Base-by-base conservation (phyloP, 306 rosid genomes). In the Citrullus mucosospermus region DNA sequence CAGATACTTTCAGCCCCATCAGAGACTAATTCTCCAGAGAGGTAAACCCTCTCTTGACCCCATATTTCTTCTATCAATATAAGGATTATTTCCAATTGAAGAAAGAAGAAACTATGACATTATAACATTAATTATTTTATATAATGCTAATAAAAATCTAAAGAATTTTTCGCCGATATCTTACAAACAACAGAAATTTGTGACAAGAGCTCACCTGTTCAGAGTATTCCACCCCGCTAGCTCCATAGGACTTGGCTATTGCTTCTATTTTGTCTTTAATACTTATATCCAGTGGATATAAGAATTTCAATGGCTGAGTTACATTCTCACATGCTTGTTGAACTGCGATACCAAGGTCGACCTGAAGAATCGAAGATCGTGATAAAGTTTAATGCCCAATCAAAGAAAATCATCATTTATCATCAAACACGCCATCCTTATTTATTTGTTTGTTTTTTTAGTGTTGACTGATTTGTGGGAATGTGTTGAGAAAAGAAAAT, bases 181-280 rank as follows among this genome's bases (percentile, higher is more conserved):
- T 20, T 76, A 58, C 25, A 20, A 43, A 76, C 55, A 28, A 18
- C 43, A 32, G 25, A 60, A 9, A 53, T 61, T 80, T 43, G 6
- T 17, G 63, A 67, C 5, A 34, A 62, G 70, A 73, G 78, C 81
- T 82, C 30, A 95, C 98, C 97, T 92, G 97, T 80, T 95, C 97
- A 0, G 97, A 92, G 90, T 85, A 95, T 80, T 88, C 92, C 78
- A 92, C 97, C 4, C 91, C 87, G 34, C 91, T 85, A 70, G 98
- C 98, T 20, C 98, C 98, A 76, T 95, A 95, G 76, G 98, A 95
- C 79, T 82, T 88, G 80, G 98, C 98, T 80, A 95, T 95, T 65
- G 93, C 97, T 83, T 88, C 97, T 84, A 95, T 92, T 81, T 95
- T 95, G 79, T 87, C 93, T 84, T 95, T 95, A 68, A 95, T 92